Conservation (phyloP, 192 early-diverging fungal genomes). For the Piromyces sp. region DNA sequence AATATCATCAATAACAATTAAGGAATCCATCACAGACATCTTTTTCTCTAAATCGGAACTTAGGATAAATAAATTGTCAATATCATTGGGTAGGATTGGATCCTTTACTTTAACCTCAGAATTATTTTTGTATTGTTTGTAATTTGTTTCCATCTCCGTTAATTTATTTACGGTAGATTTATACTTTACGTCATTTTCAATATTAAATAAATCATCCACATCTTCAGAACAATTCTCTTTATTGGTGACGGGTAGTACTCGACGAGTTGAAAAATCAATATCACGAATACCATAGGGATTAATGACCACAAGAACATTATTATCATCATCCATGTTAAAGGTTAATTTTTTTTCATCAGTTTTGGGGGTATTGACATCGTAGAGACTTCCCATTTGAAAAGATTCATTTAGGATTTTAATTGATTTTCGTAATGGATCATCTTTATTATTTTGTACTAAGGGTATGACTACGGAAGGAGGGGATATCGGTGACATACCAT, state of each 20-base stretch:
- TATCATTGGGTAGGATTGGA: neutral
- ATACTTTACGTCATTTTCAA: neutral
- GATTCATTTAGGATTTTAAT: neutral
- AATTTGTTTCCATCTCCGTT: neutral
- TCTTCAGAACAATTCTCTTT: neutral
- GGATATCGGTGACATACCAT: neutral
- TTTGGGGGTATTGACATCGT: neutral
- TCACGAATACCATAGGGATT: neutral
- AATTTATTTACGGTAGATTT: neutral
- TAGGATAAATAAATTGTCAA: neutral
- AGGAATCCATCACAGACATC: neutral
- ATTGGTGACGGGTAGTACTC: neutral
- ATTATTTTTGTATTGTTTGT: neutral
- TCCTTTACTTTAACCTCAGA: neutral
- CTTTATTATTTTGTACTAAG: neutral
- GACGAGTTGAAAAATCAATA: neutral
- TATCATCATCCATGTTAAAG: neutral
- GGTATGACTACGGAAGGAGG: neutral
- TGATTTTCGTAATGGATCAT: neutral
- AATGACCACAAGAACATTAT: neutral
- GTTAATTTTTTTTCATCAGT: neutral
- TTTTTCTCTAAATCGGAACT: neutral
- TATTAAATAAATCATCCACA: neutral
- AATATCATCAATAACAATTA: neutral
- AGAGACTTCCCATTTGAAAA: neutral